A percentile compares a stretch with the other conserved stretches of the same genome.
These are phyloP conservation scores for Comarum palustre DNA, from an alignment of 306 rosid genomes.

Conservation along the genomic window DNA sequence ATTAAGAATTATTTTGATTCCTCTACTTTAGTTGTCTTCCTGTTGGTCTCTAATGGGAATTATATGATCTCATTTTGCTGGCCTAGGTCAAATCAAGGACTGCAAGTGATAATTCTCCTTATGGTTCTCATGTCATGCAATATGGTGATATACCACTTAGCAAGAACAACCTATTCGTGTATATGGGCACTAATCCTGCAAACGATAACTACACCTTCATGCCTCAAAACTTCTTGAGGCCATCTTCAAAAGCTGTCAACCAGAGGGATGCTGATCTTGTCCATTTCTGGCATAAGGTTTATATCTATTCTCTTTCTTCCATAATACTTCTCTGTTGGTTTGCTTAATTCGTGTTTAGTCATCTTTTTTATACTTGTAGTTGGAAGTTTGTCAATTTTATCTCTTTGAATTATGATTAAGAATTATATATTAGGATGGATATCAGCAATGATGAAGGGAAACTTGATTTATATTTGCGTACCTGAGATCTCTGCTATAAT, in stretches of 20 bases:
- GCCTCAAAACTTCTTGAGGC: constrained; percentile 63
- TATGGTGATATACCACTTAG: constrained; percentile 64
- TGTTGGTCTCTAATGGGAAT: constrained; percentile 2
- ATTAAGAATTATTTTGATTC: background rate
- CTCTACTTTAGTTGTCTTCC: background rate
- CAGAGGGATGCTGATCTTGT: constrained; percentile 96
- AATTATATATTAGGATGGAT: background rate
- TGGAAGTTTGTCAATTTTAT: background rate
- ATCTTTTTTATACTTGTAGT: background rate
- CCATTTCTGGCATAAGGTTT: constrained; percentile 95
- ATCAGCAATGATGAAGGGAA: background rate
- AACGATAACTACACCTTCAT: constrained; percentile 72
- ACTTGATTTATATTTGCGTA: background rate
- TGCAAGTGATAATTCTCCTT: constrained; percentile 40
- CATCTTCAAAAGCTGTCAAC: constrained; percentile 56
- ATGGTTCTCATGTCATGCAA: constrained; percentile 96
- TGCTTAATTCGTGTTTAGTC: background rate
- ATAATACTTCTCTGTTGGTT: constrained; percentile 12
- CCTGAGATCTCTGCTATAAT: background rate
- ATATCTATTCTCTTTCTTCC: constrained; percentile 12
- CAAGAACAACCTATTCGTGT: constrained; percentile 42
- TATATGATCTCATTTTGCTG: constrained; percentile 11
- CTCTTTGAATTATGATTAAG: background rate
- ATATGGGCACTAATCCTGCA: constrained; percentile 88
- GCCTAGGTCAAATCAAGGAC: constrained; percentile 83